Percentiles rank a stretch among this genome's conserved stretches.
Evolutionary conservation across 306 rosid genomes (phyloP).

Genomic region (Prunus dulcis): DNA sequence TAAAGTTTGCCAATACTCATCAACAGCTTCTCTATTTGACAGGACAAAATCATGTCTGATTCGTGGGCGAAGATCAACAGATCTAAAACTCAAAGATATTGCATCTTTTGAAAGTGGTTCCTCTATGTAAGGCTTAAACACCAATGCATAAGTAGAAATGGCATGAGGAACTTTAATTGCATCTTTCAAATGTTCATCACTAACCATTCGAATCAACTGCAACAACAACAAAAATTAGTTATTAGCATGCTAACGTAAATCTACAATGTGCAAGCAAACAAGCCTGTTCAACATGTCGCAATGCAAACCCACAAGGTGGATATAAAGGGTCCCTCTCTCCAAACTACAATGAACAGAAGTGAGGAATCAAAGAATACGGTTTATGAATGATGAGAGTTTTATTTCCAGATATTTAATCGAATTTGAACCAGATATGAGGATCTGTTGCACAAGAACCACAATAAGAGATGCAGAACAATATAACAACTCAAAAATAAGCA

Average conservation of each 20-base stretch:
- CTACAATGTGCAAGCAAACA: background rate
- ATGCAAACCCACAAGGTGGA: background rate
- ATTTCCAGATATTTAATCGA: background rate
- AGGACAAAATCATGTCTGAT: slow-evolving; percentile 90
- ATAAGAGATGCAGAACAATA: background rate
- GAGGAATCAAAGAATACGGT: slow-evolving; percentile 1
- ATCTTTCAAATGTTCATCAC: slow-evolving; percentile 44
- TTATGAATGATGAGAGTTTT: background rate
- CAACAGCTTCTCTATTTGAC: slow-evolving; percentile 69
- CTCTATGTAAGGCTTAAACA: slow-evolving; percentile 85
- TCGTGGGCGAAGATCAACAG: slow-evolving; percentile 85
- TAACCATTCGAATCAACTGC: slow-evolving; percentile 71
- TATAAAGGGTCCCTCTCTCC: background rate
- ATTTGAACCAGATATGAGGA: background rate
- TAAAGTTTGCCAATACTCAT: slow-evolving; percentile 88
- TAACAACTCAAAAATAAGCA: background rate
- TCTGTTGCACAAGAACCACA: background rate
- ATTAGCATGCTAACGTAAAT: slow-evolving; percentile 24
- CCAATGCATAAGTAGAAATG: slow-evolving; percentile 63
- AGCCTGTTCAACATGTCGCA: background rate
- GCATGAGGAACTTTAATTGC: slow-evolving; percentile 34
- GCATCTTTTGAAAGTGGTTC: slow-evolving; percentile 80
- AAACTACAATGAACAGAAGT: background rate
- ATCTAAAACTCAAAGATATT: slow-evolving; percentile 45
- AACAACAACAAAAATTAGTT: slow-evolving; percentile 25